These are phyloP conservation scores for Thozetella sp. DNA, from an alignment of 495 filamentous ascomycete species.

Conservation along the genomic window DNA sequence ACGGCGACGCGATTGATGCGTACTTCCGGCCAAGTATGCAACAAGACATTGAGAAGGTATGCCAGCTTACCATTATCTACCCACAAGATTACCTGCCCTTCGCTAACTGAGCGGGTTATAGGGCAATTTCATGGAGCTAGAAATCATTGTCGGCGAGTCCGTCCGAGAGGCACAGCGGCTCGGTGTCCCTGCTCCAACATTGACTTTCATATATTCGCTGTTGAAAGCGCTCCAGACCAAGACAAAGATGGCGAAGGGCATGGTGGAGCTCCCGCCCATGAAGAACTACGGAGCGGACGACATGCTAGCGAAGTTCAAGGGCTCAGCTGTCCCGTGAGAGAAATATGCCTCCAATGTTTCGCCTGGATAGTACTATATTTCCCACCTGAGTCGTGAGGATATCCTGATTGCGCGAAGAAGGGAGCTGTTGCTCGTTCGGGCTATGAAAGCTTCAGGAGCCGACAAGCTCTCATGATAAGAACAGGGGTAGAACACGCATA, in stretches of 20 bases:
- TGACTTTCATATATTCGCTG: slow-evolving; percentile 41
- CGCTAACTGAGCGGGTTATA: background rate
- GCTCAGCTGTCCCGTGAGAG: background rate
- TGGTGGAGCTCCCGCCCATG: slow-evolving; percentile 9
- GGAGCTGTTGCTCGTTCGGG: no score
- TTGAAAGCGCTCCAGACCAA: slow-evolving; percentile 43
- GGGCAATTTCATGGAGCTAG: slow-evolving; percentile 54
- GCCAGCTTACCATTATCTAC: no score
- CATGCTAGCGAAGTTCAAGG: background rate
- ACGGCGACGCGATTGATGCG: slow-evolving; percentile 33
- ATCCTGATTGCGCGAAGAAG: no score
- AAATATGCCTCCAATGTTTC: no score
- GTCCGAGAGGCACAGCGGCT: slow-evolving; percentile 42
- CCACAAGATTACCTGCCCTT: background rate
- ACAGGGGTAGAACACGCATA: no score
- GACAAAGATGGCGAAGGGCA: slow-evolving; percentile 32
- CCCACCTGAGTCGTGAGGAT: no score
- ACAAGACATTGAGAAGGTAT: slow-evolving; percentile 38
- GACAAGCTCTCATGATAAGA: no score
- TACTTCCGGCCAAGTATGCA: slow-evolving; percentile 49
- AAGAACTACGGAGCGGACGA: background rate
- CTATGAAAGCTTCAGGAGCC: no score
- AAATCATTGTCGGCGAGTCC: slow-evolving; percentile 56
- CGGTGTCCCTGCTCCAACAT: slow-evolving; percentile 45
- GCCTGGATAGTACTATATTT: no score